Conservation (phyloP, 306 rosid genomes). For the Luffa aegyptiaca region DNA sequence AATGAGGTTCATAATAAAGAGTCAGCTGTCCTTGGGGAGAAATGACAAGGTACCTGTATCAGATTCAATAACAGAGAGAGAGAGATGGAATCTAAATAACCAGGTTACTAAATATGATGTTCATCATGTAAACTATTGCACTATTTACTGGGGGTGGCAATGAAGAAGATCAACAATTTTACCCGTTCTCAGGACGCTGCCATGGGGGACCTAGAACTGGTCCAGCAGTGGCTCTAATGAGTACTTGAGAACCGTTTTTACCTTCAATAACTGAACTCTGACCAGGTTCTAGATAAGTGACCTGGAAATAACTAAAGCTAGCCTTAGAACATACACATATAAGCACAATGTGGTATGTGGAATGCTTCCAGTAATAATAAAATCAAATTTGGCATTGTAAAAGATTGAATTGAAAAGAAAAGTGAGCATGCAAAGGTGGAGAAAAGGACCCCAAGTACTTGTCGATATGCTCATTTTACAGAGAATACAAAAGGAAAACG, state of each 20-base stretch:
- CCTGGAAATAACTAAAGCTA: constrained; percentile 32
- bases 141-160: not conserved
- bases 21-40: constrained; percentile 53
- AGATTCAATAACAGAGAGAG: not conserved
- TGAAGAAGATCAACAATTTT: constrained; percentile 16
- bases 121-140: not conserved
- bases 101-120: not conserved
- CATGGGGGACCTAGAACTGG: constrained; percentile 97
- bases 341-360: not conserved
- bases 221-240: constrained; percentile 74
- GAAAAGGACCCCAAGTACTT: not conserved
- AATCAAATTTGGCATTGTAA: not conserved
- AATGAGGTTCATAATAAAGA: constrained; percentile 92
- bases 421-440: no score
- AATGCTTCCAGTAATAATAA: not conserved
- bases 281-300: constrained; percentile 77
- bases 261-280: constrained; percentile 65
- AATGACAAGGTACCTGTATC: constrained; percentile 53
- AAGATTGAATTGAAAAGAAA: not conserved
- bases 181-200: constrained; percentile 99
- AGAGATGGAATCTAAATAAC: not conserved
- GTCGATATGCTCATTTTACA: not conserved
- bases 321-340: not conserved
- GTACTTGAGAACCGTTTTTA: constrained; percentile 41
- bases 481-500: not conserved